phyloP scores from a whole-genome alignment of 2,329 filamentous ascomycete species.

The Hypocreales sp. region DNA sequence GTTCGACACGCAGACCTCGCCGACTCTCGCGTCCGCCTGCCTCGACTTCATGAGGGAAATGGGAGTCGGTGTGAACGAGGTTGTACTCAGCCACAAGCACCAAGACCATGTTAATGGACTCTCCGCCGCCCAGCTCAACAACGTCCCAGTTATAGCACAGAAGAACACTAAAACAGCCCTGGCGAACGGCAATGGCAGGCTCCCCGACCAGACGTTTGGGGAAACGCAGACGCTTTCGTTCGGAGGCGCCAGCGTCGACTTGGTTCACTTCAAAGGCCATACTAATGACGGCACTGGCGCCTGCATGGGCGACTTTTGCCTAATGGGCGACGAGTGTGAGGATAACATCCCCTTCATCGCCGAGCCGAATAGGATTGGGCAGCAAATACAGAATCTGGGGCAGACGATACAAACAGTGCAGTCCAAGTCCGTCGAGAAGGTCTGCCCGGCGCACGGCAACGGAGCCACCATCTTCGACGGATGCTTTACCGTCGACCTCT shows the following conservation, averaged over 20 bases:
- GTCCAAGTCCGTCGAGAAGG: conserved; percentile 1
- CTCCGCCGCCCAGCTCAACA: not conserved
- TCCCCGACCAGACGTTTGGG: conserved; percentile 1
- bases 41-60: not conserved
- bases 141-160: conserved; percentile 1
- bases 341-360: conserved; percentile 4
- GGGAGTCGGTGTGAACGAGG: not conserved
- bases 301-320: conserved; percentile 2
- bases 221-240: not conserved
- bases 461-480: conserved; percentile 1
- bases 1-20: conserved; percentile 1
- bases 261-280: conserved; percentile 2
- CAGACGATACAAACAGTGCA: conserved; percentile 1
- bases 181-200: not conserved
- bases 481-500: conserved; percentile 2
- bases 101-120: conserved; percentile 2
- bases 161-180: conserved; percentile 2
- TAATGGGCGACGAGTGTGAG: conserved; percentile 4
- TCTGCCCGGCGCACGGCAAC: conserved; percentile 3
- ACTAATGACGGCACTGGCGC: conserved; percentile 1
- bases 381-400: conserved; percentile 1
- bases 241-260: conserved; percentile 1
- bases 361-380: conserved; percentile 1
- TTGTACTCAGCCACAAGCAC: conserved; percentile 4
- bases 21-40: conserved; percentile 1